Evolutionary conservation across 768 basidiomycete species (phyloP), one percentile per base, ranked within the genome.

Genomic region (Kwoniella sp.): DNA sequence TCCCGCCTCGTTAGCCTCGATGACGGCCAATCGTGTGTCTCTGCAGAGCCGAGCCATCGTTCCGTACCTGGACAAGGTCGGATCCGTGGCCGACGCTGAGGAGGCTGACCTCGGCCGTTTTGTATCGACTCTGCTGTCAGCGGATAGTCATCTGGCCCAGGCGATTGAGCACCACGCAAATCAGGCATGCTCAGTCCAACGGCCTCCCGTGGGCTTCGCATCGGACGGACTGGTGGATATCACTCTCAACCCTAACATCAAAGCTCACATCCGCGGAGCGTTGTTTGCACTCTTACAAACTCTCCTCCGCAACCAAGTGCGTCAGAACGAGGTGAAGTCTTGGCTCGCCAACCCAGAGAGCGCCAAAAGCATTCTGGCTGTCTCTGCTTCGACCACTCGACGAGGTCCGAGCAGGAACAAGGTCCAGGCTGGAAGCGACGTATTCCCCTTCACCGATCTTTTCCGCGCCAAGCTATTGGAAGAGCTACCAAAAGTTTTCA

Each of bases 241-340:
- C 3, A 46, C 57, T 42, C 27, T 52, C 36, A 66, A 62, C 39
- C 40, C 54, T 6, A 57, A 60, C 37, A 32, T 66, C 4, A 45
- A 28, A 11, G 17, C 28, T 5, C 33, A 26, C 3, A 20, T 14
- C 6, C 26, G n/a, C 28, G 29, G 39, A 5, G 38, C 23, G 3
- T 26, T 62, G 0, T 61, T 63, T 46, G 23, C 33, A n/a, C 11
- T 37, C 7, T 14, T 60, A 1, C 56, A 61, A 43, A 5, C 51
- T n/a, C 36, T 58, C 14, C 32, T 59, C 6, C 60, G 60, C 19
- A 62, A 57, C 39, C 31, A 33, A 11, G 34, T n/a, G 6, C 50
- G 47, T 14, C n/a, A 29, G 9, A 36, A 52, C 0, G 23, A 43
- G 8, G 19, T 59, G 1, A 44, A 53, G 39, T 11, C 12, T 17